phyloP scores from a whole-genome alignment of 2,329 filamentous ascomycete genomes.

The Parascedosporium putredinis region DNA sequence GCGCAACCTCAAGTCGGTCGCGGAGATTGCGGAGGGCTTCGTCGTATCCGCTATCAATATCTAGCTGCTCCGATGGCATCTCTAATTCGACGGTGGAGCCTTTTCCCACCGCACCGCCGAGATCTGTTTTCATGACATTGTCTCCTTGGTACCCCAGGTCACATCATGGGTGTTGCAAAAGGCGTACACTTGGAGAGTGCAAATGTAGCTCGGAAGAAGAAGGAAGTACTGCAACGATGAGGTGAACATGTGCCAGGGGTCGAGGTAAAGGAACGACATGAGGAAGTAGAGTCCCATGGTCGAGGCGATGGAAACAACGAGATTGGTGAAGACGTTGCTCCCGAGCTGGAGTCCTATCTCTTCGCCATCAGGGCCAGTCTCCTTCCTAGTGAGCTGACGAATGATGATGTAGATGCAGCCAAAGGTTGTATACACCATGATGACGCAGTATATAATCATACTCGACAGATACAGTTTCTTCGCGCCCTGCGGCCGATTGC shows the following conservation, averaged over 20 bases:
- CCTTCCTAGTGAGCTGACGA: constrained; percentile 55
- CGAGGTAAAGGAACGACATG: constrained; percentile 92
- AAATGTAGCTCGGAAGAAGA: constrained; percentile 87
- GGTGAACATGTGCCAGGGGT: constrained; percentile 99
- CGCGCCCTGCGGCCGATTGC: constrained; percentile 90
- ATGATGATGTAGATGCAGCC: constrained; percentile 82
- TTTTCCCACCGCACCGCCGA: constrained; percentile 73
- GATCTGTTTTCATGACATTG: constrained; percentile 86
- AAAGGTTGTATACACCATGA: constrained; percentile 95
- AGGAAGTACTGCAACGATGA: constrained; percentile 85
- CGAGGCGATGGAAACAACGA: constrained; percentile 80
- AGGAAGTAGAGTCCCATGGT: constrained; percentile 92
- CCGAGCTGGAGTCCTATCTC: constrained; percentile 47
- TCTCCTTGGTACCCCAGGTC: constrained; percentile 97
- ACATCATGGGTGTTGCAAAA: constrained; percentile 99
- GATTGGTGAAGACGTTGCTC: constrained; percentile 87
- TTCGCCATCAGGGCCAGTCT: constrained; percentile 26
- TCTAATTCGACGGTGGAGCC: constrained; percentile 79
- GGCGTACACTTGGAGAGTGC: constrained; percentile 93
- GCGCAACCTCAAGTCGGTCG: constrained; percentile 76
- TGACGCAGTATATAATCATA: constrained; percentile 83
- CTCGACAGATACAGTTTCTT: constrained; percentile 80
- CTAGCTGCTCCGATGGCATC: constrained; percentile 95
- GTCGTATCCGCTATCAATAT: constrained; percentile 96
- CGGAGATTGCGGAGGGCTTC: constrained; percentile 93